These are phyloP conservation scores for Blastocystis sp. DNA, from an alignment of 352 stramenopile genomes.

Conservation along the genomic window DNA sequence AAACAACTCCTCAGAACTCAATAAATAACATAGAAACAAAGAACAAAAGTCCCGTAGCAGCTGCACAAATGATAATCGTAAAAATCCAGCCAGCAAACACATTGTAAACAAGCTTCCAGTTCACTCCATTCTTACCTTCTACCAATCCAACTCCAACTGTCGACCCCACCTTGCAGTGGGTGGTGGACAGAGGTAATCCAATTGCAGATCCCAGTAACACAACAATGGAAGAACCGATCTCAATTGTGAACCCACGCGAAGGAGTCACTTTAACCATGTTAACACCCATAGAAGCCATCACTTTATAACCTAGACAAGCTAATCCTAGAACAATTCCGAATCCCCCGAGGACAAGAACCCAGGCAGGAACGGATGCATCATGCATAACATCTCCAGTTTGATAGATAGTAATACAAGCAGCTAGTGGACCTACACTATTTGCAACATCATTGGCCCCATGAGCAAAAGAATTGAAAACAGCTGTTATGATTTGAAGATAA, in stretches of 20 bases:
- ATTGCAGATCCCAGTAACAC: slow-evolving; percentile 72
- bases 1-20: not conserved
- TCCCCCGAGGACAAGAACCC: slow-evolving; percentile 72
- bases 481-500: slow-evolving; percentile 73
- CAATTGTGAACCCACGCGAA: slow-evolving; percentile 73
- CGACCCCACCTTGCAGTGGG: slow-evolving; percentile 73
- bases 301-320: slow-evolving; percentile 70
- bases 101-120: slow-evolving; percentile 68
- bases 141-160: slow-evolving; percentile 71
- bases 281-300: slow-evolving; percentile 73
- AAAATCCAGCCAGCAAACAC: slow-evolving; percentile 70
- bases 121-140: slow-evolving; percentile 68
- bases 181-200: slow-evolving; percentile 72
- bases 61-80: slow-evolving; percentile 70
- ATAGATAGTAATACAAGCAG: slow-evolving; percentile 69
- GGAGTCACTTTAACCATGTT: slow-evolving; percentile 73
- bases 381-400: slow-evolving; percentile 38
- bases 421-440: slow-evolving; percentile 72
- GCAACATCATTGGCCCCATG: slow-evolving; percentile 74
- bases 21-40: slow-evolving; percentile 5
- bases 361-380: slow-evolving; percentile 69
- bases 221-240: slow-evolving; percentile 72
- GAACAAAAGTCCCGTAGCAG: slow-evolving; percentile 68
- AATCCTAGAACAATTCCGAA: slow-evolving; percentile 71
- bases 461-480: slow-evolving; percentile 73